Evolutionary conservation across 2,329 filamentous ascomycete genomes (phyloP).

Genomic region (Paramyrothecium sp.): DNA sequence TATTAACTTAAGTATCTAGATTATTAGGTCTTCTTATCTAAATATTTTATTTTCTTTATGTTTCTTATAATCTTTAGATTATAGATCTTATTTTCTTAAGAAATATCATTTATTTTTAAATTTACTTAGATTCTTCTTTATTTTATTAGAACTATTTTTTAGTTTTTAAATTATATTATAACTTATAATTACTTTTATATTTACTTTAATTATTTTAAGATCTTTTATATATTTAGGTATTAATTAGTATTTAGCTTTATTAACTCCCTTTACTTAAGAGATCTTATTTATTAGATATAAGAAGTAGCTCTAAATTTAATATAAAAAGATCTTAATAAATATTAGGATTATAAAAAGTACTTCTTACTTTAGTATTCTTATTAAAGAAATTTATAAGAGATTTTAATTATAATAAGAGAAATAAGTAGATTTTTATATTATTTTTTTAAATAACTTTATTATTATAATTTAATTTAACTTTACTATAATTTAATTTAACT

Average conservation of each 20-base stretch:
- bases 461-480: too few species aligned
- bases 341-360: too few species aligned
- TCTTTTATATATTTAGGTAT: too few species aligned
- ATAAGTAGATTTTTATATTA: too few species aligned
- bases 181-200: background rate
- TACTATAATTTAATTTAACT: background rate
- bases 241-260: too few species aligned
- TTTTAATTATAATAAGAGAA: background rate
- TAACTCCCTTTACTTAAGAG: background rate
- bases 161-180: background rate
- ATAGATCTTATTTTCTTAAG: background rate
- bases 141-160: background rate
- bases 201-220: too few species aligned
- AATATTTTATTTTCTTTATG: too few species aligned
- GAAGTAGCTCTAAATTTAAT: background rate
- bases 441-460: background rate
- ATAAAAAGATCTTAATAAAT: too few species aligned
- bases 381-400: background rate
- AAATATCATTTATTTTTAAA: background rate
- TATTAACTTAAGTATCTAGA: conserved; percentile 3
- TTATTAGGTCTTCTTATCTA: background rate
- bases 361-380: background rate
- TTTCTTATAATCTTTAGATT: background rate
- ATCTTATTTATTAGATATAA: background rate
- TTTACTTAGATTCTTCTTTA: too few species aligned